Percentiles rank a stretch among this genome's conserved stretches.
Conservation (phyloP, 495 filamentous ascomycete species). For the Podospora didyma region DNA sequence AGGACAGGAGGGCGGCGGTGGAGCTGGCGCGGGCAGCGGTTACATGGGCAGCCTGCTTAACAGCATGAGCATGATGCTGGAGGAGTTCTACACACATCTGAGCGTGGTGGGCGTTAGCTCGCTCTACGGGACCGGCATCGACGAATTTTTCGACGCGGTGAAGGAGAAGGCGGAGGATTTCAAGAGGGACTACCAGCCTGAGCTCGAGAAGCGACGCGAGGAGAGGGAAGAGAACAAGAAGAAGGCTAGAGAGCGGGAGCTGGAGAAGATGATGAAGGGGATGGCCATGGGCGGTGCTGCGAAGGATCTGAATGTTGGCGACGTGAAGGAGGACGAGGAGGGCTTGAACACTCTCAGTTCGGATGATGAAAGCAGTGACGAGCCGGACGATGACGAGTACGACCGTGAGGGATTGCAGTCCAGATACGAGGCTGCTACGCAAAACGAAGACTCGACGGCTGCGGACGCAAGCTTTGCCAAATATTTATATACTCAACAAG, state of each 20-base stretch:
- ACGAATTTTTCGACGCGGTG: conserved; percentile 89
- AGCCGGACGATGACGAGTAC: conserved; percentile 47
- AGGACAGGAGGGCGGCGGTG: conserved; percentile 64
- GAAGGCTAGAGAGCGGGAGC: conserved; percentile 67
- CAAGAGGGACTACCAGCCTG: conserved; percentile 84
- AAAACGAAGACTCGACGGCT: conserved; percentile 38
- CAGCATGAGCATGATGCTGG: conserved; percentile 95
- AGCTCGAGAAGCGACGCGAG: conserved; percentile 73
- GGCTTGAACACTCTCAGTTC: conserved; percentile 40
- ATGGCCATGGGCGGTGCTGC: conserved; percentile 63
- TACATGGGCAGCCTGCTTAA: conserved; percentile 97
- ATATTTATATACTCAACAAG: conserved; percentile 45
- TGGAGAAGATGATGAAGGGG: conserved; percentile 90
- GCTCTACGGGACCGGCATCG: conserved; percentile 86
- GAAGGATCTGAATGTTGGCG: conserved; percentile 26
- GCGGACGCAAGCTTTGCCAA: conserved; percentile 58
- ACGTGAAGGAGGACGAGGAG: conserved; percentile 53
- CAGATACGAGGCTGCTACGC: conserved; percentile 58
- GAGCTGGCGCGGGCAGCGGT: conserved; percentile 64
- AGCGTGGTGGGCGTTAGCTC: conserved; percentile 89
- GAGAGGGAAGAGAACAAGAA: conserved; percentile 71
- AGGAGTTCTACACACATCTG: conserved; percentile 94
- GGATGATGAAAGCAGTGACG: conserved; percentile 43
- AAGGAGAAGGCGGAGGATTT: conserved; percentile 85
- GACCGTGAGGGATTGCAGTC: conserved; percentile 56